Evolutionary conservation across 495 filamentous ascomycete species (phyloP), one percentile per base, ranked within the genome.

Genomic region (Achaetomiella virescens): DNA sequence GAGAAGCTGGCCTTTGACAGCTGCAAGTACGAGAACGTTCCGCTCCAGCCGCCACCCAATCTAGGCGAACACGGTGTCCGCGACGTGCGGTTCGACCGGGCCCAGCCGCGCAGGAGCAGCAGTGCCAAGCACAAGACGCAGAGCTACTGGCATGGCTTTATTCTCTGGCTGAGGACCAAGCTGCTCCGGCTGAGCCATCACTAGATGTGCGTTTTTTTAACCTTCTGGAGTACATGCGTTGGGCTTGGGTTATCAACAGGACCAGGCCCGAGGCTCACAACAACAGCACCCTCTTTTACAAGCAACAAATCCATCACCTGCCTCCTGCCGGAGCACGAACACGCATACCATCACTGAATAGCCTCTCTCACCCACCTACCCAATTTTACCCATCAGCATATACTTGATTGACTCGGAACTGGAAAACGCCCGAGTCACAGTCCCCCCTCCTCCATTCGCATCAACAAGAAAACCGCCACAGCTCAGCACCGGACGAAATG

Each of bases 161-260:
- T 82, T 29, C 69, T 82, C 45, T 82, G 79, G 79, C 51, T 82
- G 10, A 66, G 78, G 42, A 81, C 78, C 7, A 77, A 75, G 61
- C 61, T 79, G 36, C 65, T 79, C n/a, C 65, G 72, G 22, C 57
- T 72, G 22, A 61, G 69, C 38, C 66, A 54, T 33, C 59, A 54
- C 52, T 68, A 65, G 52, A 52, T 8, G 8, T n/a, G n/a, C n/a
- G 38, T n/a, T 21, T 29, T 29, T 21, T 29, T 12, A 18, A 38
- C 21, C 2, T 7, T 44, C 12, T 21, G 17, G 15, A 0, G n/a
- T 12, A 6, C 10, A 6, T 20, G 27, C 17, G 1, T 42, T 22
- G 18, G 27, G 38, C 25, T 33, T 44, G 37, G 50, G 50, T 31
- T 33, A 35, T 17, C 12, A 31, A 53, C 27, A 31, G 27, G 5